phyloP scores from a whole-genome alignment of 805 yeast genomes.

The Kazachstania taianensis region DNA sequence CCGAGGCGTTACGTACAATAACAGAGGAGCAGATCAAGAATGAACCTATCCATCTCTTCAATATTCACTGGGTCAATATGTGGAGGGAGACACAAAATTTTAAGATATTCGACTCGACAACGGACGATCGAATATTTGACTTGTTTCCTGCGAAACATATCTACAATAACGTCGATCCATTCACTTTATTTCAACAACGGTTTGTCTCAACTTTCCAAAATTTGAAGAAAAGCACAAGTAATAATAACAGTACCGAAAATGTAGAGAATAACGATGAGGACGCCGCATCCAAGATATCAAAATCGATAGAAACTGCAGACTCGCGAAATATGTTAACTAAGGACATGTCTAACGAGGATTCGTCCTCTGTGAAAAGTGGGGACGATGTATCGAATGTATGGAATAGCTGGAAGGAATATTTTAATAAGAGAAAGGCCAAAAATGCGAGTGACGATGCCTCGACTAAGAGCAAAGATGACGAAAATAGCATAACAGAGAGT shows the following conservation, averaged over 20 bases:
- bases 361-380: slow-evolving; percentile 1
- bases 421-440: slow-evolving; percentile 11
- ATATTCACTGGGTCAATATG: slow-evolving; percentile 34
- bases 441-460: neutral
- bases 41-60: slow-evolving; percentile 34
- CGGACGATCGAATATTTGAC: slow-evolving; percentile 65
- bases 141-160: slow-evolving; percentile 41
- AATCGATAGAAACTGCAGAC: too few species aligned
- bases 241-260: neutral
- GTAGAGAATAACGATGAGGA: slow-evolving; percentile 3
- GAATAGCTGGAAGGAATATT: slow-evolving; percentile 22
- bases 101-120: slow-evolving; percentile 40
- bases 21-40: slow-evolving; percentile 22
- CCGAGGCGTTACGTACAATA: slow-evolving; percentile 29
- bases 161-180: slow-evolving; percentile 22
- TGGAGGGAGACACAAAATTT: slow-evolving; percentile 53
- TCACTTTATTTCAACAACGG: slow-evolving; percentile 23
- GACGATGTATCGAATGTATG: slow-evolving; percentile 8
- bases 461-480: neutral
- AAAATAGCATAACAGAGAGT: neutral
- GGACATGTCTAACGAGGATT: neutral
- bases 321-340: too few species aligned
- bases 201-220: slow-evolving; percentile 27
- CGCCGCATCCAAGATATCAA: slow-evolving; percentile 1
- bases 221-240: slow-evolving; percentile 16